Conservation (phyloP, 176 grass and related monocot genomes). For the Bonia amplexicaulis region DNA sequence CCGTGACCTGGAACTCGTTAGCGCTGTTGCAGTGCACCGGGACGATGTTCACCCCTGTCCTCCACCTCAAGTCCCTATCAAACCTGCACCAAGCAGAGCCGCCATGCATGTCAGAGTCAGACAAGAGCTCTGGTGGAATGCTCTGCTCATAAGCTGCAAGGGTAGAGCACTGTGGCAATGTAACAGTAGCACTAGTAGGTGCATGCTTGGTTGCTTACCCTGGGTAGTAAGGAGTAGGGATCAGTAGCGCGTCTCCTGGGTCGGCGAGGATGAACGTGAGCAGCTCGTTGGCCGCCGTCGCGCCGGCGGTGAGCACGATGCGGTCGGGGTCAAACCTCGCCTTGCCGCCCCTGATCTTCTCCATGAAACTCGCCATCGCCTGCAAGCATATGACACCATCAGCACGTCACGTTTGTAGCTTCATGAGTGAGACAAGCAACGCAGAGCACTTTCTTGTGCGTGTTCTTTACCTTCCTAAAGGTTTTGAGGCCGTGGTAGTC, state of each 20-base stretch:
- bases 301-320: slow-evolving; percentile 85
- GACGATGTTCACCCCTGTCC: slow-evolving; percentile 77
- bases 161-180: slow-evolving; percentile 18
- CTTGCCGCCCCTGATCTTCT: slow-evolving; percentile 68
- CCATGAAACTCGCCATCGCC: slow-evolving; percentile 92
- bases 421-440: neutral
- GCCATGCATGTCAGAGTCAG: slow-evolving; percentile 51
- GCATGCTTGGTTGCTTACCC: slow-evolving; percentile 45
- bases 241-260: slow-evolving; percentile 66
- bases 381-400: slow-evolving; percentile 29
- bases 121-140: neutral
- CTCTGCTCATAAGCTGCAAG: neutral
- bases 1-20: slow-evolving; percentile 67
- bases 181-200: neutral
- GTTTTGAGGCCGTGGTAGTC: slow-evolving; percentile 80
- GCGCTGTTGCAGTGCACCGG: slow-evolving; percentile 72
- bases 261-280: slow-evolving; percentile 71
- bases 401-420: neutral
- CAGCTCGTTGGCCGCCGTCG: slow-evolving; percentile 82
- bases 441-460: neutral
- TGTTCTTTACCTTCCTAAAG: slow-evolving; percentile 55
- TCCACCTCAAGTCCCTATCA: slow-evolving; percentile 76
- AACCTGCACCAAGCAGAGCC: slow-evolving; percentile 41
- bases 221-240: slow-evolving; percentile 88
- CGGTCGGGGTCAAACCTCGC: slow-evolving; percentile 59